phyloP scores from a whole-genome alignment of 129 eudicot genomes.

The Arctium minus region DNA sequence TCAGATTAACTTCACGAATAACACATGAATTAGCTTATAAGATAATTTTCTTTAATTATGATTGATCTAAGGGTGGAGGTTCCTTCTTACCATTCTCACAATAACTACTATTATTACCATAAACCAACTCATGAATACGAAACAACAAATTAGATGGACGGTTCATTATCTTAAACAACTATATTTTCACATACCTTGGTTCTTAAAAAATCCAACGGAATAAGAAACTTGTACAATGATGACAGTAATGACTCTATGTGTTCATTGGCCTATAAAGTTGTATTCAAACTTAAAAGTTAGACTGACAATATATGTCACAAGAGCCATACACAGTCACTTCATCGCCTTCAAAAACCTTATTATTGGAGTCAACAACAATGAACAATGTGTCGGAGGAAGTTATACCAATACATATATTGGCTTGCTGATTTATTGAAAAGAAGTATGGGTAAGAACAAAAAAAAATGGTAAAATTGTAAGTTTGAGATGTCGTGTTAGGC shows the following conservation, averaged over 20 bases:
- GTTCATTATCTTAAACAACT: not conserved
- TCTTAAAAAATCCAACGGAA: not conserved
- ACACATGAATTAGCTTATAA: too few relatives aligned
- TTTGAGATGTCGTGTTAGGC: too few relatives aligned
- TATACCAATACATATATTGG: not conserved
- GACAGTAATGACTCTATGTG: not conserved
- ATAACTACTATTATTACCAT: too few relatives aligned
- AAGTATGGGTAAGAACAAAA: not conserved
- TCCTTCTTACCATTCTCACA: too few relatives aligned
- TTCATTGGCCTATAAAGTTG: not conserved
- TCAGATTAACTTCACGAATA: too few relatives aligned
- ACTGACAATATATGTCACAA: not conserved
- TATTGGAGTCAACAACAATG: not conserved
- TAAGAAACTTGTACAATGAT: not conserved
- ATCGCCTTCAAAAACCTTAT: too few relatives aligned
- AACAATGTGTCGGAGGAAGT: not conserved
- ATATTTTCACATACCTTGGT: not conserved
- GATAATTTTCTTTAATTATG: too few relatives aligned
- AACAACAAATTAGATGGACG: not conserved
- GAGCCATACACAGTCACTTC: too few relatives aligned
- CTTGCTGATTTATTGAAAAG: too few relatives aligned
- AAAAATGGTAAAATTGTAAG: not conserved
- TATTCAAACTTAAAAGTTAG: not conserved
- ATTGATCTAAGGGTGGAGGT: too few relatives aligned
- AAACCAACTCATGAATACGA: too few relatives aligned